Base-by-base conservation (phyloP, 1,284 basidiomycete species). In the Fereydounia khargensis region DNA sequence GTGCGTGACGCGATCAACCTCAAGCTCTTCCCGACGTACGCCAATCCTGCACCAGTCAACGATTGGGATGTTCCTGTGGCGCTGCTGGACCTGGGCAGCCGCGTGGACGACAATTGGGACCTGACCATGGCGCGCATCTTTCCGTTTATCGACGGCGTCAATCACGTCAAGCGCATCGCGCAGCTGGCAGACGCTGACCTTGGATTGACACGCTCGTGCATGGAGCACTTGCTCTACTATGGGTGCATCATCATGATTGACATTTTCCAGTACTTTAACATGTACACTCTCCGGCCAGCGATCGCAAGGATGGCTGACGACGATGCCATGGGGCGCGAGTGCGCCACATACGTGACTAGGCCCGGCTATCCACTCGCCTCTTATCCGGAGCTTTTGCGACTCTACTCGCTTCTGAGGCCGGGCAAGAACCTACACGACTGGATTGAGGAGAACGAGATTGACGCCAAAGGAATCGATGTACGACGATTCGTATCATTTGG, bases 1-100 rank as follows among this genome's bases (percentile, higher is more conserved):
- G 73, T 75, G 25, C 46, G 70, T 7, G 70, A 75, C 36, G 73
- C 73, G 1, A 68, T 75, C 58, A 75, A 75, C 34, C 54, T 99
- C 64, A 95, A 95, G 54, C 87, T 98, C 27, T 92, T 97, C 55
- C 95, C 90, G 0, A 94, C 91, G 76, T 96, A 91, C 68, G 88
- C 91, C 3, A 97, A 97, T 69, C 95, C 95, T 8, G 85, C 87
- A 0, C 79, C 82, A 0, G 88, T 96, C 18, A 82, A 87, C 55
- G 90, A 96, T 69, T 98, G 94, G 92, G 86, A 90, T 78, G 95
- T 98, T 0, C 95, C 94, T 1, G 81, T 98, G 9, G 84, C 91
- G 0, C 81, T 98, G 7, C 87, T 95, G 47, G 86, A 90, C 65
- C 80, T 98, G 25, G 80, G 82, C 1, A 87, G 84, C 56, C 80